These are phyloP conservation scores for Trypanosoma caninum DNA, from an alignment of 208 protist species.

Conservation along the genomic window DNA sequence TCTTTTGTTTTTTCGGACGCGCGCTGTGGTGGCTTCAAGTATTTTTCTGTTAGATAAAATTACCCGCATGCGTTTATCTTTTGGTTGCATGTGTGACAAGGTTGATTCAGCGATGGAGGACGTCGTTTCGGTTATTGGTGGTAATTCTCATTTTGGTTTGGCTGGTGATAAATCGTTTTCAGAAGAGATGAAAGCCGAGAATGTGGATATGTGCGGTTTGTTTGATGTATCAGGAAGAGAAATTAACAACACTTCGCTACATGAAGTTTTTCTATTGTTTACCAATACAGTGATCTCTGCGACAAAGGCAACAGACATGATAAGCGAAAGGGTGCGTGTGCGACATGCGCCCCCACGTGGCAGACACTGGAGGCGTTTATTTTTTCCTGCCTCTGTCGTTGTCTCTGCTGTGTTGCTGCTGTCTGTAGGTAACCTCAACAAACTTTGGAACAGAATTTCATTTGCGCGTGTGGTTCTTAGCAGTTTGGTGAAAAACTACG, in stretches of 20 bases:
- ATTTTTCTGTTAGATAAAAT: background rate
- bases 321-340: background rate
- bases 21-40: background rate
- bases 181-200: too few species aligned
- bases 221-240: background rate
- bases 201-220: too few species aligned
- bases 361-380: constrained; percentile 24
- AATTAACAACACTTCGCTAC: background rate
- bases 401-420: constrained; percentile 42
- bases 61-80: background rate
- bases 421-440: constrained; percentile 26
- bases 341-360: constrained; percentile 2
- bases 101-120: too few species aligned
- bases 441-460: constrained; percentile 26
- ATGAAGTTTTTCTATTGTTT: constrained; percentile 1
- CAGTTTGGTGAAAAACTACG: constrained; percentile 43
- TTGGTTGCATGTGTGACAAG: too few species aligned
- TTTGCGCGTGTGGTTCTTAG: constrained; percentile 11
- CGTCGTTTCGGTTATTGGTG: too few species aligned
- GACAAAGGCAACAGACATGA: background rate
- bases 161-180: too few species aligned
- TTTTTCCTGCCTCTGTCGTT: constrained; percentile 22
- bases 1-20: background rate
- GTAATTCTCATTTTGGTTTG: too few species aligned
- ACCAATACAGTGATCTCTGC: background rate